Evolutionary conservation across 2,329 filamentous ascomycete genomes (phyloP), one percentile per base, ranked within the genome.

Genomic region (Penicillium rolfsii): DNA sequence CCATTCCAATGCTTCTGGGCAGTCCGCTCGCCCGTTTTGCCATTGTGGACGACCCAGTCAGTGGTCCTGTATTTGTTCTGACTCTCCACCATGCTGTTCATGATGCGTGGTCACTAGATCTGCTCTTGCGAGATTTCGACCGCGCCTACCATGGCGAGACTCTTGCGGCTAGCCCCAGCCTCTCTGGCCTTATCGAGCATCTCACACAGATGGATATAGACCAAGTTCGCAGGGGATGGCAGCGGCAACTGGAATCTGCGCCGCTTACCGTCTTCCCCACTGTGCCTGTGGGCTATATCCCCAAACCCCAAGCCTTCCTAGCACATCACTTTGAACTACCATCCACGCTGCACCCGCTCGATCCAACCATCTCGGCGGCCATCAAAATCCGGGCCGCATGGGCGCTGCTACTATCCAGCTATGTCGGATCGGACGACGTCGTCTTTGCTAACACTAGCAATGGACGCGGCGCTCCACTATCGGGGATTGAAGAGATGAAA

Each of bases 351-450:
- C n/a, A 48, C 19, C 19, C 5, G 26, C 2, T 48, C 43, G 19
- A 48, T 19, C 43, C 16, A 24, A 48, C 19, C 43, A 24, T 48
- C n/a, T 48, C 43, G 16, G n/a, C 19, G n/a, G n/a, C 43, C 43
- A 48, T 48, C n/a, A 48, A 22, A 24, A 48, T 48, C 19, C 43
- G 43, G n/a, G 43, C 43, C 43, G 43, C 43, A 19, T 48, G 43
- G 43, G 19, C n/a, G n/a, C 43, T 48, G 5, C n/a, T 48, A 19
- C 16, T 24, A 12, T 16, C 43, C 43, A 24, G 19, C 19, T 24
- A 48, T 19, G 16, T 24, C 19, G 43, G 19, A 19, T 12, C n/a
- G n/a, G 43, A 48, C 19, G 43, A 48, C 19, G 43, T 48, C 19
- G 43, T 48, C 16, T 48, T 48, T 12, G 19, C 43, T 6, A 22